phyloP scores from a whole-genome alignment of 441 rosid species.

The Populus hybrid region DNA sequence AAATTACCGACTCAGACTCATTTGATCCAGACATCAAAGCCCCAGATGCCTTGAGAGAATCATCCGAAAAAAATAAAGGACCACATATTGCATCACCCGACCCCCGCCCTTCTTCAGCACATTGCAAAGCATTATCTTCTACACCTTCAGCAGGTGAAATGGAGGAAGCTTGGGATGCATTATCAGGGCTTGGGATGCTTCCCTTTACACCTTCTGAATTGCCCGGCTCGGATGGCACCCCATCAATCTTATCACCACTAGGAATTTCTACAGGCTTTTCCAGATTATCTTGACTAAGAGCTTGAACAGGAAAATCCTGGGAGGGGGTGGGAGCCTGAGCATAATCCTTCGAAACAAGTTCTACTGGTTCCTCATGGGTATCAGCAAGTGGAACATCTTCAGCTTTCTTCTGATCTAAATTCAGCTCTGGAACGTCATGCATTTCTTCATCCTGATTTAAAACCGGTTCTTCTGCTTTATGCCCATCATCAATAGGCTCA shows the following conservation, averaged over 20 bases:
- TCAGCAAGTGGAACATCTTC: slow-evolving; percentile 24
- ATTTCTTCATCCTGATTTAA: slow-evolving; percentile 27
- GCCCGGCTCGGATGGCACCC: slow-evolving; percentile 16
- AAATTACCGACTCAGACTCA: slow-evolving; percentile 66
- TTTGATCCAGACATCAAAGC: slow-evolving; percentile 52
- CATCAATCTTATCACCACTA: slow-evolving; percentile 30
- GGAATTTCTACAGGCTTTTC: slow-evolving; percentile 23
- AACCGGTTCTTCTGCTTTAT: slow-evolving; percentile 22
- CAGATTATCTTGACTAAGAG: slow-evolving; percentile 9
- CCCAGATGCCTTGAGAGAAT: slow-evolving; percentile 44
- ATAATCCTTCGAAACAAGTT: slow-evolving; percentile 18
- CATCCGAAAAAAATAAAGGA: slow-evolving; percentile 45
- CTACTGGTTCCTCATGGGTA: slow-evolving; percentile 24
- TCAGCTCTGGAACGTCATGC: slow-evolving; percentile 15
- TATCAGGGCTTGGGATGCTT: slow-evolving; percentile 2
- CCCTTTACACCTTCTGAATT: slow-evolving; percentile 26
- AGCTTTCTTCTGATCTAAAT: slow-evolving; percentile 29
- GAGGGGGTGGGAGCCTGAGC: slow-evolving; percentile 9
- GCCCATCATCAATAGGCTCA: slow-evolving; percentile 19
- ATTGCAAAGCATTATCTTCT: slow-evolving; percentile 12
- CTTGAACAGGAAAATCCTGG: slow-evolving; percentile 18
- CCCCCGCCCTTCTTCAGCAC: slow-evolving; percentile 29
- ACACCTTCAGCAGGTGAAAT: slow-evolving; percentile 22
- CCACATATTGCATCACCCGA: slow-evolving; percentile 32
- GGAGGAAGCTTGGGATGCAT: slow-evolving; percentile 21